phyloP scores from a whole-genome alignment of 495 filamentous ascomycete genomes.

The Xanthoparmelia taractica region DNA sequence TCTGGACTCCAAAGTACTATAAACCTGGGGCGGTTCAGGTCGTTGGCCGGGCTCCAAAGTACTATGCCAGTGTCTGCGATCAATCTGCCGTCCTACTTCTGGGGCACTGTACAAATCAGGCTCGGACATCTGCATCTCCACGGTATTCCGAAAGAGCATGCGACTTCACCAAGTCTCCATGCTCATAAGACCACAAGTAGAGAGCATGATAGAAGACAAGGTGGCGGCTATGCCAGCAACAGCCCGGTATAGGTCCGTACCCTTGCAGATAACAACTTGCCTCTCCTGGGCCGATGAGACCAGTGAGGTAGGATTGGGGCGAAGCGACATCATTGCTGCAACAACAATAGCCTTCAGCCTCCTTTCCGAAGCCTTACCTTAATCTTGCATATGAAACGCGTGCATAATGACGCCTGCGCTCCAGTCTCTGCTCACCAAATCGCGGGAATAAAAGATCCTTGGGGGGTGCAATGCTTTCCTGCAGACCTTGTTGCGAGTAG shows the following conservation, averaged over 20 bases:
- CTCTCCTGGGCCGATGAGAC: neutral
- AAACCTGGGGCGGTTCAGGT: constrained; percentile 1
- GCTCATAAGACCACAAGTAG: neutral
- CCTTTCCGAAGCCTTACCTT: neutral
- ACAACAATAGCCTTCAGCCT: neutral
- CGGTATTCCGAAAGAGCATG: neutral
- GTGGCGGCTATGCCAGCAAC: neutral
- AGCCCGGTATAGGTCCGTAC: neutral
- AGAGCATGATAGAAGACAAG: neutral
- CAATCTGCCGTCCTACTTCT: neutral
- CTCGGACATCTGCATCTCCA: neutral
- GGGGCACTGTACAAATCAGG: neutral
- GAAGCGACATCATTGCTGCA: neutral
- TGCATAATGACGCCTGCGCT: neutral
- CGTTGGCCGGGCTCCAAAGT: neutral
- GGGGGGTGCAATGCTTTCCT: neutral
- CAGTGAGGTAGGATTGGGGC: neutral
- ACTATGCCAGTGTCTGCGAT: neutral
- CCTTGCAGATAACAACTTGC: neutral
- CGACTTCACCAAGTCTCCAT: neutral
- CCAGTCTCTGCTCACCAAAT: neutral
- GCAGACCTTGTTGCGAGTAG: no score
- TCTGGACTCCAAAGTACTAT: neutral
- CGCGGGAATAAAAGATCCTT: neutral
- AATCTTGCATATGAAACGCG: neutral